phyloP scores from a whole-genome alignment of 352 stramenopile genomes.

The Phytophthora multivora region DNA sequence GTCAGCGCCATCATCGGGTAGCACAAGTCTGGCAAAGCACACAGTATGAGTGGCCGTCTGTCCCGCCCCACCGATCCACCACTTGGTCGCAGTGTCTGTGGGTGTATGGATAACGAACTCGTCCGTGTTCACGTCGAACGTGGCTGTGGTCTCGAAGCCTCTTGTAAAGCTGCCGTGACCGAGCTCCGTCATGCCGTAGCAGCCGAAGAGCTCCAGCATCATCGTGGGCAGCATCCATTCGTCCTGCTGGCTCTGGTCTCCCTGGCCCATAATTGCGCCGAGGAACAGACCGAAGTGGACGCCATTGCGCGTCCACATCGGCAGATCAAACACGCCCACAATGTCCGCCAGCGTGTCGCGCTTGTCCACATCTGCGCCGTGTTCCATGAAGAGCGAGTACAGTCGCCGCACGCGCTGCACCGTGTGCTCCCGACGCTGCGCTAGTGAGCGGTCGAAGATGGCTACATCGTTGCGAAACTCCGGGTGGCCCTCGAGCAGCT shows the following conservation, averaged over 20 bases:
- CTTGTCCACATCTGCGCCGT: slow-evolving; percentile 55
- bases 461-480: slow-evolving; percentile 48
- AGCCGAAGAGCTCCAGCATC: slow-evolving; percentile 84
- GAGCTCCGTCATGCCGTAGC: slow-evolving; percentile 93
- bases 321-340: slow-evolving; percentile 69
- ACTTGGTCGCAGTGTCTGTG: slow-evolving; percentile 95
- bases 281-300: slow-evolving; percentile 89
- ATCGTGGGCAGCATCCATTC: slow-evolving; percentile 77
- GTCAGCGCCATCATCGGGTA: slow-evolving; percentile 45
- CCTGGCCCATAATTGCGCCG: slow-evolving; percentile 73
- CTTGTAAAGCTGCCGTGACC: slow-evolving; percentile 89
- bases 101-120: slow-evolving; percentile 96
- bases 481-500: slow-evolving; percentile 44
- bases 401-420: slow-evolving; percentile 58
- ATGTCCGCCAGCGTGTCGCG: slow-evolving; percentile 69
- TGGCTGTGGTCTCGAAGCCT: slow-evolving; percentile 95
- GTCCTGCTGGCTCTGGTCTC: slow-evolving; percentile 80
- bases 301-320: slow-evolving; percentile 72
- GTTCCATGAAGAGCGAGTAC: slow-evolving; percentile 67
- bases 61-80: slow-evolving; percentile 95
- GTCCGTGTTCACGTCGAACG: slow-evolving; percentile 86
- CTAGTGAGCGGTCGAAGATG: slow-evolving; percentile 59
- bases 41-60: slow-evolving; percentile 95
- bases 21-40: slow-evolving; percentile 93
- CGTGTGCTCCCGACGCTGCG: slow-evolving; percentile 52